Evolutionary conservation across 805 yeast species (phyloP).

Genomic region (Lipomyces sp.): DNA sequence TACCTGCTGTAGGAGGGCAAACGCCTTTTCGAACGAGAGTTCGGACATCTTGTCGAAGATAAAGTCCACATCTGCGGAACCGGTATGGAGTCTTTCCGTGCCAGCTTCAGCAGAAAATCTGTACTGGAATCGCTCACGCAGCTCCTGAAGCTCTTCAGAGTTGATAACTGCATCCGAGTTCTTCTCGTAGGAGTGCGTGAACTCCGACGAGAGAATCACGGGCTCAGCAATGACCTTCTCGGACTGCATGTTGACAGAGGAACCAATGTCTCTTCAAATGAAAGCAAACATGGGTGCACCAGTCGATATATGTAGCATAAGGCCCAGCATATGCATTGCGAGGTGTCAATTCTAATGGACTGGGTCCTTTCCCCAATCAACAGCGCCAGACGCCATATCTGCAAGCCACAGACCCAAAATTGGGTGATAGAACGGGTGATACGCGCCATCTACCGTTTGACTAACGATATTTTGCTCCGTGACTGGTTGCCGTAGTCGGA

Average conservation of each 20-base stretch:
- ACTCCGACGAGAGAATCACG: conserved; percentile 6
- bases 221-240: conserved; percentile 1
- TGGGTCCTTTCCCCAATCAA: no score
- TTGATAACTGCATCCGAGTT: neutral
- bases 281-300: neutral
- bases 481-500: no score
- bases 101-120: conserved; percentile 10
- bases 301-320: neutral
- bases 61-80: conserved; percentile 65
- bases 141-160: conserved; percentile 1
- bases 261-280: neutral
- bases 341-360: no score
- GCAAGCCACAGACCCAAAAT: conserved; percentile 1
- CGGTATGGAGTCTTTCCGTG: neutral
- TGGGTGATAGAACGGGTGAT: neutral
- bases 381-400: neutral
- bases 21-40: conserved; percentile 35
- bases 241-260: neutral
- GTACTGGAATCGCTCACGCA: conserved; percentile 8
- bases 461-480: no score
- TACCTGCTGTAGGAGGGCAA: conserved; percentile 47
- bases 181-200: conserved; percentile 2
- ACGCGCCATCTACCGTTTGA: neutral
- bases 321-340: neutral
- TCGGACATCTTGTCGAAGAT: neutral